These are phyloP conservation scores for Geotrichum candidum DNA, from an alignment of 1,139 yeast genomes.

Conservation along the genomic window DNA sequence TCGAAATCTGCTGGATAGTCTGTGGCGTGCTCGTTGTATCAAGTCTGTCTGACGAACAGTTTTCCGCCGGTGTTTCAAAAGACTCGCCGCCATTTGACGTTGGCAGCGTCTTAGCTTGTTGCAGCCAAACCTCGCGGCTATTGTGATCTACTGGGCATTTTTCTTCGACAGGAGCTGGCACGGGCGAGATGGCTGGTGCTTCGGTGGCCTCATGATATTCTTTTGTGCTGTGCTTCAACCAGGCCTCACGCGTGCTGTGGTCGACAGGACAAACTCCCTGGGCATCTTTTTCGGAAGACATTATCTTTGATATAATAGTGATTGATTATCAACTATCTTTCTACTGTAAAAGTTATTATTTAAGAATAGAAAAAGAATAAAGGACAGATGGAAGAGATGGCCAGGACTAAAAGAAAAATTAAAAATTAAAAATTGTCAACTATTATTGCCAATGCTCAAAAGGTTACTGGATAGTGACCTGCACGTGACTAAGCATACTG, in stretches of 20 bases:
- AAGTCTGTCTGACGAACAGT: conserved; percentile 30
- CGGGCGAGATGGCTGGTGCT: not conserved
- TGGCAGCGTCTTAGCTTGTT: conserved; percentile 26
- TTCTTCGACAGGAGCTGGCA: conserved; percentile 13
- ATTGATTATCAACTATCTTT: not conserved
- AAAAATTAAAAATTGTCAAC: not conserved
- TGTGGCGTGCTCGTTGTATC: conserved; percentile 27
- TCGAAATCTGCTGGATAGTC: conserved; percentile 37
- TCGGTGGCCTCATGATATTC: conserved; percentile 2
- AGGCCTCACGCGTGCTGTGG: conserved; percentile 19
- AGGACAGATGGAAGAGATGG: not conserved
- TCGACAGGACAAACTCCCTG: conserved; percentile 19
- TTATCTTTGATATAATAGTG: not conserved
- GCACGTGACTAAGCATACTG: not conserved
- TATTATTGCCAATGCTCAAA: not conserved
- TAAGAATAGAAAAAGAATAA: not conserved
- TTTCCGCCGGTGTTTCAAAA: conserved; percentile 16
- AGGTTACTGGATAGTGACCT: not conserved
- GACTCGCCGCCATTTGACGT: conserved; percentile 20
- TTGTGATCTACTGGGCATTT: conserved; percentile 35
- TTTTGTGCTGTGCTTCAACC: conserved; percentile 13
- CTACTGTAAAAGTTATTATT: not conserved
- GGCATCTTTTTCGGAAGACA: conserved; percentile 1
- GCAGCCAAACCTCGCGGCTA: conserved; percentile 52
- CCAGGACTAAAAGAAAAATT: not conserved